Conservation (phyloP, 306 rosid species). For the Rubus parviflorus region DNA sequence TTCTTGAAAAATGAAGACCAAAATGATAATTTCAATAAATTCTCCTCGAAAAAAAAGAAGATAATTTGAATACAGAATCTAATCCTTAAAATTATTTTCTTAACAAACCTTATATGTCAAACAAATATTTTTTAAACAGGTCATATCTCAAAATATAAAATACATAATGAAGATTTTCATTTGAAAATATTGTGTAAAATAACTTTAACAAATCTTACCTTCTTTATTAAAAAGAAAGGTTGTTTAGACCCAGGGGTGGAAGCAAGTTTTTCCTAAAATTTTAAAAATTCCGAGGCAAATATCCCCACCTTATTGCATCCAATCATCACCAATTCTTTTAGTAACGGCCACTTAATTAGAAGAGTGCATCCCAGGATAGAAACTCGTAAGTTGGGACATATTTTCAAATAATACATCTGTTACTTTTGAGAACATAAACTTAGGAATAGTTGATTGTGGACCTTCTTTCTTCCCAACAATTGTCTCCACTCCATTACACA, state of each 20-base stretch:
- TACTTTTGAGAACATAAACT: slow-evolving; percentile 13
- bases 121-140: too few relatives aligned
- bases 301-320: background rate
- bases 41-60: too few relatives aligned
- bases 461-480: slow-evolving; percentile 17
- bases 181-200: too few relatives aligned
- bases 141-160: too few relatives aligned
- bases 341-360: slow-evolving; percentile 24
- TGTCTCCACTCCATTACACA: background rate
- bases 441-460: background rate
- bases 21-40: too few relatives aligned
- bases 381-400: background rate
- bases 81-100: too few relatives aligned
- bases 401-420: background rate
- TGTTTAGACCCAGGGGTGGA: background rate
- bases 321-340: too few relatives aligned
- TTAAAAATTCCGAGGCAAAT: background rate
- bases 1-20: too few relatives aligned
- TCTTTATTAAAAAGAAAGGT: background rate
- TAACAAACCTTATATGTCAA: too few relatives aligned
- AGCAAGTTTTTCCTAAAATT: background rate
- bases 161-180: too few relatives aligned
- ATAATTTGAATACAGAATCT: too few relatives aligned
- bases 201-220: background rate
- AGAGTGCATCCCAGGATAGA: slow-evolving; percentile 19